Evolutionary conservation across 352 stramenopile species (phyloP).

Genomic region (Phytophthora colocasiae): DNA sequence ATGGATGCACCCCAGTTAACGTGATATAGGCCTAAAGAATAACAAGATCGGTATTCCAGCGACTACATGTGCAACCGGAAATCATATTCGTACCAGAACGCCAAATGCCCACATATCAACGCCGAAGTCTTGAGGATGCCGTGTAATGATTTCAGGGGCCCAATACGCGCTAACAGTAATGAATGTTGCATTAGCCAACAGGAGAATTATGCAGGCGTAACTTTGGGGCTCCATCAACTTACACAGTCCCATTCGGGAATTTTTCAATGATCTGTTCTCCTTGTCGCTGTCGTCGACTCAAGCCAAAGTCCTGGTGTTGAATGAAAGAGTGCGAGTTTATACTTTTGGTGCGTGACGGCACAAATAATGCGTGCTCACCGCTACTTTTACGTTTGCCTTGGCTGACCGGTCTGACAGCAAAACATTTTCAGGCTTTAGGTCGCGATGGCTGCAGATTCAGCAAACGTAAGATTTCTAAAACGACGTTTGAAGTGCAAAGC

Average conservation of each 20-base stretch:
- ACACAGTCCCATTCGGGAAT: conserved; percentile 75
- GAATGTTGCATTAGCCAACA: background rate
- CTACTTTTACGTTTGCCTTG: conserved; percentile 74
- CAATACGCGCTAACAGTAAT: conserved; percentile 63
- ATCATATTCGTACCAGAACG: conserved; percentile 51
- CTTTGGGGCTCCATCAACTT: conserved; percentile 13
- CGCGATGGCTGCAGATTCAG: conserved; percentile 56
- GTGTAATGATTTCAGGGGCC: conserved; percentile 80
- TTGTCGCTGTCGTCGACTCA: conserved; percentile 52
- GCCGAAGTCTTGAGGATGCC: conserved; percentile 69
- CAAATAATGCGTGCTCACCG: conserved; percentile 35
- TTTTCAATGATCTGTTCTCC: conserved; percentile 62
- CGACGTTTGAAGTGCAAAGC: background rate
- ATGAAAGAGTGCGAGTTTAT: background rate
- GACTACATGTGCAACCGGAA: background rate
- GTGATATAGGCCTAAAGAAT: conserved; percentile 68
- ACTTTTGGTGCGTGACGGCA: too few species aligned
- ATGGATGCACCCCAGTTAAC: conserved; percentile 78
- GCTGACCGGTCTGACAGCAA: conserved; percentile 64
- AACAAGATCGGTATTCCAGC: background rate
- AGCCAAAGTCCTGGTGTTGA: conserved; percentile 67
- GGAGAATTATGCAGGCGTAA: background rate
- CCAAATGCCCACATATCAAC: conserved; percentile 88
- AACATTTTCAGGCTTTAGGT: conserved; percentile 83
- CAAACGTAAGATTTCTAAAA: conserved; percentile 4